Percentiles rank a stretch among this genome's conserved stretches.
These are phyloP conservation scores for Aspergillus tubingensis DNA, from an alignment of 2,329 filamentous ascomycete species.

Conservation along the genomic window DNA sequence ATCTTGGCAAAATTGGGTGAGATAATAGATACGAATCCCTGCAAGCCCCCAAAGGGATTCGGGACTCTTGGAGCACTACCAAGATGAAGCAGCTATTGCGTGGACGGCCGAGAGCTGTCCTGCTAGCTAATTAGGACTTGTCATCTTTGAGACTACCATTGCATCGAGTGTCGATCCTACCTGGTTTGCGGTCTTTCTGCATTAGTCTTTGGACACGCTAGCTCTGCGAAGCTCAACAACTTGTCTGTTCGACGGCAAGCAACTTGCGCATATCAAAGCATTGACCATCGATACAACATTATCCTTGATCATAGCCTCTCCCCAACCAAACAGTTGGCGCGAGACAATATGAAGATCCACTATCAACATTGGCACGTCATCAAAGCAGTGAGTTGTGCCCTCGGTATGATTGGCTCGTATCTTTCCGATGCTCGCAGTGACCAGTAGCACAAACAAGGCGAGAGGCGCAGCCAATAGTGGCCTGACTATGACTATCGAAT, in stretches of 20 bases:
- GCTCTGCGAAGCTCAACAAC: constrained; percentile 39
- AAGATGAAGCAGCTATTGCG: constrained; percentile 64
- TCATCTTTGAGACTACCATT: too few relatives aligned
- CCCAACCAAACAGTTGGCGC: constrained; percentile 33
- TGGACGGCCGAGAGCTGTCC: constrained; percentile 52
- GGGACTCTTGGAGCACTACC: constrained; percentile 50
- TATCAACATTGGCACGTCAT: constrained; percentile 39
- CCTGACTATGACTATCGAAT: neutral
- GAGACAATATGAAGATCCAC: constrained; percentile 31
- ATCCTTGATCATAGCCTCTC: constrained; percentile 11
- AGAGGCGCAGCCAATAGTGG: constrained; percentile 37
- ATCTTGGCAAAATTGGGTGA: constrained; percentile 47
- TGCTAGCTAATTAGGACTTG: constrained; percentile 34
- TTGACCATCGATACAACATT: constrained; percentile 39
- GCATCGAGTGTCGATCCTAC: constrained; percentile 50
- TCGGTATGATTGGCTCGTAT: constrained; percentile 35
- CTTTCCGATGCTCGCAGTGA: constrained; percentile 38
- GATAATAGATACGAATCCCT: constrained; percentile 45
- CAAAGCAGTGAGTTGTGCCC: constrained; percentile 28
- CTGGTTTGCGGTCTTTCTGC: constrained; percentile 35
- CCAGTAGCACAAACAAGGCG: constrained; percentile 36
- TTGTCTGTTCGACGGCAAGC: constrained; percentile 29
- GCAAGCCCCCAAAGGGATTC: constrained; percentile 36
- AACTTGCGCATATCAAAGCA: constrained; percentile 16
- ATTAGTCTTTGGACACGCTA: neutral